Evolutionary conservation across 1,284 basidiomycete species (phyloP).

Genomic region (Vanrija humicola): DNA sequence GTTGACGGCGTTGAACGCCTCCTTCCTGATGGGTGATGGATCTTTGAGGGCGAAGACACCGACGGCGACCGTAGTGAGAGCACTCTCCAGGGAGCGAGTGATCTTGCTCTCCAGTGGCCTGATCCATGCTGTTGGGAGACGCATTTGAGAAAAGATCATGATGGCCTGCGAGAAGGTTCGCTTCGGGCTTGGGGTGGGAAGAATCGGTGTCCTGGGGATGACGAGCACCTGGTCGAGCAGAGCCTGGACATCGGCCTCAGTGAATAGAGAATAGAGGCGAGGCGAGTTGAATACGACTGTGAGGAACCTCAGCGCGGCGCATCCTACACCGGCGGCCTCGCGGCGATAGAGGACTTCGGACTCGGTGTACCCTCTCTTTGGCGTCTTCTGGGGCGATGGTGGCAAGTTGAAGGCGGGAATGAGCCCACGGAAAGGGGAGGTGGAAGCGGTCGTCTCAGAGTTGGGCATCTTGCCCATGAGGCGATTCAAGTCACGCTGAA

Average conservation of each 20-base stretch:
- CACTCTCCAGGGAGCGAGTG: constrained; percentile 31
- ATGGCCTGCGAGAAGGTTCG: constrained; percentile 46
- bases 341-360: constrained; percentile 45
- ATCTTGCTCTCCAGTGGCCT: constrained; percentile 38
- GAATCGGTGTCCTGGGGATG: constrained; percentile 40
- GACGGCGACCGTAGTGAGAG: constrained; percentile 24
- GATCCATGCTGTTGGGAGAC: constrained; percentile 30
- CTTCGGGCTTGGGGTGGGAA: constrained; percentile 46
- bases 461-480: constrained; percentile 38
- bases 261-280: constrained; percentile 32
- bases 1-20: constrained; percentile 35
- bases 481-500: constrained; percentile 38
- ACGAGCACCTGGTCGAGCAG: constrained; percentile 41
- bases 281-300: constrained; percentile 26
- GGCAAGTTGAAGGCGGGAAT: background rate
- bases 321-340: constrained; percentile 43
- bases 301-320: constrained; percentile 35
- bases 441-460: constrained; percentile 18
- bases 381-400: constrained; percentile 6
- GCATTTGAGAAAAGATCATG: constrained; percentile 35
- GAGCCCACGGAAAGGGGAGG: constrained; percentile 33
- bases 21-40: constrained; percentile 24
- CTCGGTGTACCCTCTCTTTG: constrained; percentile 42
- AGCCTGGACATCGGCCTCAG: constrained; percentile 39
- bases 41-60: constrained; percentile 9